Evolutionary conservation across 371 early-diverging fungal genomes (phyloP).

Genomic region (Coemansia sp.): DNA sequence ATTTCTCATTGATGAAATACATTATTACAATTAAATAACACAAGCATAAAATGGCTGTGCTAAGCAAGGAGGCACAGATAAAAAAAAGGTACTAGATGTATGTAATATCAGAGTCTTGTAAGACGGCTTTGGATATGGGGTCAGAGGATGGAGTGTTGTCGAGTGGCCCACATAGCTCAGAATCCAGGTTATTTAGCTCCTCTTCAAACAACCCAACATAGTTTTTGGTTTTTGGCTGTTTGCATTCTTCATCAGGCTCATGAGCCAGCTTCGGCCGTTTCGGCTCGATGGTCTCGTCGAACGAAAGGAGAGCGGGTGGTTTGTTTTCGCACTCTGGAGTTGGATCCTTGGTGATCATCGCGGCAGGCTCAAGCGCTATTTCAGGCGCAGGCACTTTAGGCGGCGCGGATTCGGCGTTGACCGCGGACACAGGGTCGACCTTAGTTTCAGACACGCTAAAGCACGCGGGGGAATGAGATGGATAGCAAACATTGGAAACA

Average conservation of each 20-base stretch:
- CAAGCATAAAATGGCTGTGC: no score
- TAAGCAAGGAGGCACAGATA: no score
- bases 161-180: slow-evolving; percentile 33
- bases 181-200: slow-evolving; percentile 25
- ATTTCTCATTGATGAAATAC: no score
- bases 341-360: no score
- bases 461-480: slow-evolving; percentile 17
- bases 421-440: no score
- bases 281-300: no score
- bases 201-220: slow-evolving; percentile 36
- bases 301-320: no score
- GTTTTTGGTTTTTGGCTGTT: slow-evolving; percentile 15
- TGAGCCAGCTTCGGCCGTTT: not conserved
- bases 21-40: no score
- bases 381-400: not conserved
- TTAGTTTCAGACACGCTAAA: not conserved
- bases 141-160: slow-evolving; percentile 29
- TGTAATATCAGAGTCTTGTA: no score
- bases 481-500: slow-evolving; percentile 26
- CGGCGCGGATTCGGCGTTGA: not conserved
- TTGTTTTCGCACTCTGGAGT: no score
- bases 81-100: no score
- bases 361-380: not conserved
- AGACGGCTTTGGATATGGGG: slow-evolving; percentile 12
- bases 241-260: slow-evolving; percentile 14